phyloP scores from a whole-genome alignment of 1,284 basidiomycete genomes.

The Rhodotorula sp. region DNA sequence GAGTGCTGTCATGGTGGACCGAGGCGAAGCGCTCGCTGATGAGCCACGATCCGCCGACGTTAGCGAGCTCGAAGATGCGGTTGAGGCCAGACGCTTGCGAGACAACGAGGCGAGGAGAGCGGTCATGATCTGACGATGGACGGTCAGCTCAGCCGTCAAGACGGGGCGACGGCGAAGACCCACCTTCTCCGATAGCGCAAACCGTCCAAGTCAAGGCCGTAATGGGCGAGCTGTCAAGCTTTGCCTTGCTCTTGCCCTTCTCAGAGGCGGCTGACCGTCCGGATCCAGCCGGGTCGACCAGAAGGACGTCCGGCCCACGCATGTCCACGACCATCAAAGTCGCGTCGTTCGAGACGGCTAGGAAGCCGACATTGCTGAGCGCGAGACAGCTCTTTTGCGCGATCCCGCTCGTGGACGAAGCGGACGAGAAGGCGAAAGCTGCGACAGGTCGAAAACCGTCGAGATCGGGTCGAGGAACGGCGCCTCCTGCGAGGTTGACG shows the following conservation, averaged over 20 bases:
- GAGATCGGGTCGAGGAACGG: constrained; percentile 7
- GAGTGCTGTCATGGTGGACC: constrained; percentile 28
- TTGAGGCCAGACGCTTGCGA: constrained; percentile 59
- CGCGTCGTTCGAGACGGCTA: constrained; percentile 59
- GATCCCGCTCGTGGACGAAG: background rate
- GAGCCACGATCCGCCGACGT: constrained; percentile 26
- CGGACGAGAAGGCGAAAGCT: constrained; percentile 20
- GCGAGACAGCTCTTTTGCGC: constrained; percentile 11
- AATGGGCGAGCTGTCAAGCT: constrained; percentile 52
- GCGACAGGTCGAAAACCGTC: constrained; percentile 68
- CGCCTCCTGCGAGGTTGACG: constrained; percentile 20
- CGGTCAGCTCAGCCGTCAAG: background rate
- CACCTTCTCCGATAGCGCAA: constrained; percentile 59
- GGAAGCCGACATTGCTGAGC: constrained; percentile 34
- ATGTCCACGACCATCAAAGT: constrained; percentile 67
- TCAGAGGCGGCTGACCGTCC: constrained; percentile 28
- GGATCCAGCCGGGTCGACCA: constrained; percentile 52
- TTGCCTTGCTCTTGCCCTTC: constrained; percentile 49
- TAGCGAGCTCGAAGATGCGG: constrained; percentile 31
- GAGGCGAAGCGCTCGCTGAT: constrained; percentile 13
- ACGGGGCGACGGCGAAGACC: constrained; percentile 32
- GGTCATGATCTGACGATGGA: constrained; percentile 22
- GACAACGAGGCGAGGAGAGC: constrained; percentile 62
- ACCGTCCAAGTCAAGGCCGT: constrained; percentile 66
- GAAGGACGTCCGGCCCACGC: constrained; percentile 65